Evolutionary conservation across 176 grass and related monocot species (phyloP).

Genomic region (Phoenix dactylifera): DNA sequence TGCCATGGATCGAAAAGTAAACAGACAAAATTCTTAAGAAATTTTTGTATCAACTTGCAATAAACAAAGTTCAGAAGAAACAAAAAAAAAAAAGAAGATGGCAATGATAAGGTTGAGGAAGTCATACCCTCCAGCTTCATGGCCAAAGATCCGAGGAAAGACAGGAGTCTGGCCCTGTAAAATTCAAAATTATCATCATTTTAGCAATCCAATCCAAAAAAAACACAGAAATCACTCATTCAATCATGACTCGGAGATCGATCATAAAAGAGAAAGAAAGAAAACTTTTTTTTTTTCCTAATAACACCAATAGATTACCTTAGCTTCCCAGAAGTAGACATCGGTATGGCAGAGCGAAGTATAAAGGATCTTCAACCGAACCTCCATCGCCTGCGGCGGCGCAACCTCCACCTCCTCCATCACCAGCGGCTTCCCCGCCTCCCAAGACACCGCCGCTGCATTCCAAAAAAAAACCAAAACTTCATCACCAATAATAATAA

Average conservation of each 20-base stretch:
- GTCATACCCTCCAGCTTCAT: conserved; percentile 88
- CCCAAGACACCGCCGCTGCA: conserved; percentile 83
- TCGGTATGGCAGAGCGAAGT: conserved; percentile 85
- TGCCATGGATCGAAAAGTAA: no score
- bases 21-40: no score
- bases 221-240: no score
- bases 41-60: no score
- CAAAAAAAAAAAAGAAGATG: no score
- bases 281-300: no score
- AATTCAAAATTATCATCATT: background rate
- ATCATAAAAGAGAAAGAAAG: no score
- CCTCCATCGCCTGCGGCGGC: conserved; percentile 80
- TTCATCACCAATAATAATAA: no score
- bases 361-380: conserved; percentile 75
- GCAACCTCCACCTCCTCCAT: conserved; percentile 89
- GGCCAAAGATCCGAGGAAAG: conserved; percentile 83
- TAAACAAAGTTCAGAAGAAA: no score
- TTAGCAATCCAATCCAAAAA: no score
- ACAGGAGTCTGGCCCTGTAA: conserved; percentile 72
- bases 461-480: background rate
- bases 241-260: no score
- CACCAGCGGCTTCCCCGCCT: conserved; percentile 74
- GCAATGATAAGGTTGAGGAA: background rate
- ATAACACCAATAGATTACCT: conserved; percentile 23
- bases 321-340: conserved; percentile 95